Evolutionary conservation across 78 protist species (phyloP), one percentile per base, ranked within the genome.

Genomic region (Guillardia theta): DNA sequence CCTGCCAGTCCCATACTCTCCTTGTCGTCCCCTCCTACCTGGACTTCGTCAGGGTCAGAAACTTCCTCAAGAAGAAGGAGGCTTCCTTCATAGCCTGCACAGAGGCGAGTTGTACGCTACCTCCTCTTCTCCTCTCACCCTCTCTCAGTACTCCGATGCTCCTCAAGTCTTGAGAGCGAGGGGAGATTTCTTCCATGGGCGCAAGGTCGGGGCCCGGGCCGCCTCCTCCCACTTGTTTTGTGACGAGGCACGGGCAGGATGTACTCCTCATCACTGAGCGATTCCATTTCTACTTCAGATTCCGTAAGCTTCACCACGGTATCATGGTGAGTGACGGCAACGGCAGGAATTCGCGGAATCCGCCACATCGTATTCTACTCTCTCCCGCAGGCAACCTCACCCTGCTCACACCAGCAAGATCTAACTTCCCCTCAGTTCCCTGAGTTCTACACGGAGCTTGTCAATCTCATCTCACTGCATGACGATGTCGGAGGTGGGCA

Each of bases 351-450:
- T 43, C 83, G 83, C 33, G 83, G 83, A 1, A 70, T 70, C 6
- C 83, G 36, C n/a, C 83, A 70, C 83, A 70, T 70, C 83, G 83
- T 70, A 36, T 70, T 70, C 83, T 70, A 70, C 41, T 15, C 46
- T 43, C 41, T 70, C 45, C 83, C 83, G 41, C 83, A 70, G 83
- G 97, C 96, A 4, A 94, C 95, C n/a, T n/a, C n/a, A n/a, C n/a
- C n/a, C n/a, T n/a, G n/a, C n/a, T n/a, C n/a, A n/a, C n/a, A n/a
- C n/a, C n/a, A n/a, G n/a, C n/a, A n/a, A n/a, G n/a, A n/a, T n/a
- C n/a, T n/a, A n/a, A n/a, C n/a, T n/a, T n/a, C n/a, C n/a, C n/a
- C n/a, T n/a, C n/a, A n/a, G n/a, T n/a, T n/a, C n/a, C n/a, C n/a
- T n/a, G n/a, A n/a, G n/a, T n/a, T n/a, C n/a, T n/a, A n/a, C n/a